Conservation (phyloP, 768 basidiomycete species). For the Leccinellum rugosiceps region DNA sequence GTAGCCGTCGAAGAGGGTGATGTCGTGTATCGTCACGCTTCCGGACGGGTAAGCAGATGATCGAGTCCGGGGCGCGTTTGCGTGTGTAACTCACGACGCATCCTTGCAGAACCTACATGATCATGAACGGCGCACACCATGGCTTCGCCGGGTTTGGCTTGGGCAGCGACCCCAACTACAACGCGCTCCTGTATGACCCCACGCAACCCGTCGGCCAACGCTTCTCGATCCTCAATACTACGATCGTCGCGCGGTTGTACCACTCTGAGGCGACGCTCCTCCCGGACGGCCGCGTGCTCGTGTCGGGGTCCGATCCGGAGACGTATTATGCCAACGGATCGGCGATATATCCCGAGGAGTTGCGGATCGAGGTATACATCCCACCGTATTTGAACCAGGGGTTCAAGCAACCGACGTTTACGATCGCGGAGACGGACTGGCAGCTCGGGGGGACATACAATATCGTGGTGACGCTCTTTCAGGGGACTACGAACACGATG, state of each 20-base stretch:
- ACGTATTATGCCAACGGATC: slow-evolving; percentile 39
- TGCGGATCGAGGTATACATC: slow-evolving; percentile 75
- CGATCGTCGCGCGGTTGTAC: slow-evolving; percentile 72
- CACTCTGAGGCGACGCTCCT: slow-evolving; percentile 76
- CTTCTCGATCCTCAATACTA: slow-evolving; percentile 62
- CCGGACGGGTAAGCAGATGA: slow-evolving; percentile 36
- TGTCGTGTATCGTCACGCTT: slow-evolving; percentile 70
- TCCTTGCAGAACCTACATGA: slow-evolving; percentile 63
- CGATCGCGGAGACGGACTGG: slow-evolving; percentile 62
- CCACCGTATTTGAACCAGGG: slow-evolving; percentile 81
- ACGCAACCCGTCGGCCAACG: slow-evolving; percentile 54
- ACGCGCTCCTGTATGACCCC: slow-evolving; percentile 70
- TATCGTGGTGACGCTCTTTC: slow-evolving; percentile 45
- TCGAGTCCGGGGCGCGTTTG: background rate
- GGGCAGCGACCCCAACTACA: slow-evolving; percentile 57
- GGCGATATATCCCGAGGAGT: slow-evolving; percentile 62
- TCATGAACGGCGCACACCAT: slow-evolving; percentile 69
- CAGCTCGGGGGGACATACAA: slow-evolving; percentile 48
- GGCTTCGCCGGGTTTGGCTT: slow-evolving; percentile 76
- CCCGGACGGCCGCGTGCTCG: slow-evolving; percentile 69
- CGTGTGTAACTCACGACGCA: background rate
- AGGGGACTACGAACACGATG: slow-evolving; percentile 46
- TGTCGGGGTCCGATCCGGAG: slow-evolving; percentile 76
- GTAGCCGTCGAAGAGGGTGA: slow-evolving; percentile 69
- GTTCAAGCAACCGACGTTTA: slow-evolving; percentile 58